A percentile compares a stretch with the other conserved stretches of the same genome.
Evolutionary conservation across 352 stramenopile genomes (phyloP).

Genomic region (Globisporangium paroecandrum): DNA sequence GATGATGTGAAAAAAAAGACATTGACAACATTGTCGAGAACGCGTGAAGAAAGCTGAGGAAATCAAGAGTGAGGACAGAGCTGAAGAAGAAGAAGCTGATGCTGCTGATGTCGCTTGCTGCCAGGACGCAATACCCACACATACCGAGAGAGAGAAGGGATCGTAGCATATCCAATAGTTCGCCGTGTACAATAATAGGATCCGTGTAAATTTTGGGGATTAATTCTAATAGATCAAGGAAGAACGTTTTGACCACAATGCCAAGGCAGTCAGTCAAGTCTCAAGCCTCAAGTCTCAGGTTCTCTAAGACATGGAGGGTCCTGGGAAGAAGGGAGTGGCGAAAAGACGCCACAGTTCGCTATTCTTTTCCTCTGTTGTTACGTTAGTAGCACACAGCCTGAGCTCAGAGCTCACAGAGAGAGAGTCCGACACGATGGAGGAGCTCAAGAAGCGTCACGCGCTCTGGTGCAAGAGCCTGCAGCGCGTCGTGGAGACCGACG

Average conservation of each 20-base stretch:
- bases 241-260: neutral
- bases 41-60: neutral
- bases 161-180: neutral
- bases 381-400: neutral
- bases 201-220: neutral
- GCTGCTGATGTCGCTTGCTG: neutral
- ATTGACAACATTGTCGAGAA: neutral
- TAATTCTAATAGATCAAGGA: neutral
- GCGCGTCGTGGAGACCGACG: conserved; percentile 57
- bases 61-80: conserved; percentile 1
- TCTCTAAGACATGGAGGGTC: neutral
- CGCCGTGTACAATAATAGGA: conserved; percentile 9
- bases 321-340: neutral
- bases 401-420: neutral
- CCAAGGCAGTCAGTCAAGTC: too few relatives aligned
- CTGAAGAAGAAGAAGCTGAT: neutral
- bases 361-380: neutral
- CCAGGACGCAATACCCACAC: neutral
- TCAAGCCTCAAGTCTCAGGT: neutral
- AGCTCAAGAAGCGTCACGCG: conserved; percentile 45
- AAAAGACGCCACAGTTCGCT: neutral
- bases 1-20: conserved; percentile 1
- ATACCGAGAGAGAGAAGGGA: neutral
- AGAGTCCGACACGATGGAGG: conserved; percentile 26
- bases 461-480: conserved; percentile 57